Percentiles rank a stretch among this genome's conserved stretches.
Conservation (phyloP, 1,284 basidiomycete genomes). For the Boletus mariae region DNA sequence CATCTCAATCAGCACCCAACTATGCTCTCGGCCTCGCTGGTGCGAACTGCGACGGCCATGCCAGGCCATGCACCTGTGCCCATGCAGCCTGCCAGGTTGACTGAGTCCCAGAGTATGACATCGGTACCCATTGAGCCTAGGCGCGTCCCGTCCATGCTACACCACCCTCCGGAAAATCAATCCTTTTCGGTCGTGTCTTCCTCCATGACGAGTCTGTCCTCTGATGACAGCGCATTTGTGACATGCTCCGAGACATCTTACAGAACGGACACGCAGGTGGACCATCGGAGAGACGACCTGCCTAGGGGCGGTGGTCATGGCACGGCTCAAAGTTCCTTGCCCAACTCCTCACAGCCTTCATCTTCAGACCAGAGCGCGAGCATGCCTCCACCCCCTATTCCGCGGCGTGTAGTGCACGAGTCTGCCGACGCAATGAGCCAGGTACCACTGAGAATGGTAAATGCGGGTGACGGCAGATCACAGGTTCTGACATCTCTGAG, state of each 20-base stretch:
- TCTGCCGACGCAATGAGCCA: constrained; percentile 3
- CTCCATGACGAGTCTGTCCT: constrained; percentile 19
- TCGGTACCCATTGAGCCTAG: neutral
- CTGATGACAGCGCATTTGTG: constrained; percentile 29
- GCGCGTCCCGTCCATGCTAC: neutral
- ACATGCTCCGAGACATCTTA: constrained; percentile 30
- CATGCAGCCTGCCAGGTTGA: neutral
- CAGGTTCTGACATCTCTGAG: constrained; percentile 37
- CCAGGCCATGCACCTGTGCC: neutral
- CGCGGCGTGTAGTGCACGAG: constrained; percentile 6
- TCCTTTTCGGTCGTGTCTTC: constrained; percentile 4
- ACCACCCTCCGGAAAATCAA: constrained; percentile 1
- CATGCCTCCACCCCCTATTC: constrained; percentile 31
- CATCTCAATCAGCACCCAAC: constrained; percentile 20
- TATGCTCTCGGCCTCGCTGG: constrained; percentile 14
- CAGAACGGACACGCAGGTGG: constrained; percentile 2
- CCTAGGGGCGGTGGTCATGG: constrained; percentile 4
- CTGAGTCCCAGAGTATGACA: constrained; percentile 8
- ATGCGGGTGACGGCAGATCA: constrained; percentile 13
- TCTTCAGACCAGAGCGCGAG: constrained; percentile 20
- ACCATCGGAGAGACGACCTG: neutral
- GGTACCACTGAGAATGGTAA: constrained; percentile 2
- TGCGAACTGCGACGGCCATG: constrained; percentile 18
- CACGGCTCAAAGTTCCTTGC: constrained; percentile 23
- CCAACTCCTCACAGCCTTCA: constrained; percentile 33